These are phyloP conservation scores for Fusarium pininemorale DNA, from an alignment of 2,329 filamentous ascomycete species.

Conservation along the genomic window DNA sequence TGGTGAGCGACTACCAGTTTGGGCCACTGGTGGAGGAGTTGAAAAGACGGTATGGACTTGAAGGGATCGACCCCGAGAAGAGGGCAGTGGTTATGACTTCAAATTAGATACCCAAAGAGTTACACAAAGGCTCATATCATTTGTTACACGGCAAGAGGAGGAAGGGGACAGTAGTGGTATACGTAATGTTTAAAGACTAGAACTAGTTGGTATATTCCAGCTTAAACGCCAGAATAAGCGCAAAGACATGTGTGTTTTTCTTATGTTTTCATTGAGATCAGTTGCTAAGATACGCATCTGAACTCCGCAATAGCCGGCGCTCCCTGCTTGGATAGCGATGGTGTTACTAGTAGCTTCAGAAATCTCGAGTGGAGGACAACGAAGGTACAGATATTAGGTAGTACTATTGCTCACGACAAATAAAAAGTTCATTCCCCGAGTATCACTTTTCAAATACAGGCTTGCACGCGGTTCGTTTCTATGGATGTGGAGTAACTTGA, in stretches of 20 bases:
- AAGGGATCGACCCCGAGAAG: conserved; percentile 11
- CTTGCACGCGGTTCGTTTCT: neutral
- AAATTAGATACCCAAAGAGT: conserved; percentile 32
- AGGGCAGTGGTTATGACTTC: conserved; percentile 31
- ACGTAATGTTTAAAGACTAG: conserved; percentile 18
- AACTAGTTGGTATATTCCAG: neutral
- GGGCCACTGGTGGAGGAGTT: conserved; percentile 69
- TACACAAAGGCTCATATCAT: conserved; percentile 14
- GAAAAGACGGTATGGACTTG: conserved; percentile 52
- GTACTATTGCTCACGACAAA: neutral
- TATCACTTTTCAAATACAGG: neutral
- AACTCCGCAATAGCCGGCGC: neutral
- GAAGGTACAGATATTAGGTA: neutral
- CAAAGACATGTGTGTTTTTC: neutral
- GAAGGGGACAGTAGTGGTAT: neutral
- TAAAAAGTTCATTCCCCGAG: neutral
- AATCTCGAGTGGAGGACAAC: neutral
- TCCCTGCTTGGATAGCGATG: neutral
- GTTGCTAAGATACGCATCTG: neutral
- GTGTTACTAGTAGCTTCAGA: neutral
- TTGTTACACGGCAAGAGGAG: conserved; percentile 5
- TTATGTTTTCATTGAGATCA: neutral
- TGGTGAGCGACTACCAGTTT: conserved; percentile 73
- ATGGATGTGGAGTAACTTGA: neutral
- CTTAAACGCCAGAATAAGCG: neutral